These are phyloP conservation scores for Thielaviopsis cerberus DNA, from an alignment of 2,329 filamentous ascomycete genomes.

Conservation along the genomic window DNA sequence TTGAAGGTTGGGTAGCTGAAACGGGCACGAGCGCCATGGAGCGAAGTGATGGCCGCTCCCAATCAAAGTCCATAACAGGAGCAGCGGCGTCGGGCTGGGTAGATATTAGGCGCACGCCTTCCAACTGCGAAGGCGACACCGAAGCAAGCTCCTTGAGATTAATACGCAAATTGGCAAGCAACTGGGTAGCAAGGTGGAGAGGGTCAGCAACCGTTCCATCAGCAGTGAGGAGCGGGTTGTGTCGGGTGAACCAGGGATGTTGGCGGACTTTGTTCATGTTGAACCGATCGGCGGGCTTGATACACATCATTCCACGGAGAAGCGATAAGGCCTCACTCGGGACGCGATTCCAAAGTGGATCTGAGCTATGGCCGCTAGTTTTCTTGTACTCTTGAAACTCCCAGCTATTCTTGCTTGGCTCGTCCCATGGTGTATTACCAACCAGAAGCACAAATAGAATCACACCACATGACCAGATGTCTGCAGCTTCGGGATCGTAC, in stretches of 20 bases:
- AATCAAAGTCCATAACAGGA: conserved; percentile 63
- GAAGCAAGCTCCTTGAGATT: conserved; percentile 46
- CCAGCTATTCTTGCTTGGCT: conserved; percentile 68
- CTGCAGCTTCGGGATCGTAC: conserved; percentile 63
- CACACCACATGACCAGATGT: conserved; percentile 95
- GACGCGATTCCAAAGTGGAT: conserved; percentile 69
- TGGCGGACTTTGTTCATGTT: conserved; percentile 70
- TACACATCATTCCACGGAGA: conserved; percentile 78
- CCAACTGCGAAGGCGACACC: conserved; percentile 16
- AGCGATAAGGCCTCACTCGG: conserved; percentile 60
- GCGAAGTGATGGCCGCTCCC: conserved; percentile 55
- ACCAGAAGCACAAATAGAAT: conserved; percentile 92
- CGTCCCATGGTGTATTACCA: conserved; percentile 95
- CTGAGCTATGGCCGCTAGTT: conserved; percentile 61
- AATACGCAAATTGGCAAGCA: conserved; percentile 81
- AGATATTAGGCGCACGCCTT: conserved; percentile 25
- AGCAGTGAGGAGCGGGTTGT: conserved; percentile 55
- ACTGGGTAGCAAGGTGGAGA: conserved; percentile 72
- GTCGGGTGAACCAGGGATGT: conserved; percentile 85
- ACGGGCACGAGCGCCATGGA: conserved; percentile 24
- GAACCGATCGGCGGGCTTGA: conserved; percentile 59
- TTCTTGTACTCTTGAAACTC: conserved; percentile 79
- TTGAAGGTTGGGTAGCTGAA: conserved; percentile 32
- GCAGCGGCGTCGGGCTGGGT: conserved; percentile 61
- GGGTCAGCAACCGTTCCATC: conserved; percentile 64